These are phyloP conservation scores for Diplosphaera chodatii DNA, from an alignment of 139 green algal species.

Conservation along the genomic window DNA sequence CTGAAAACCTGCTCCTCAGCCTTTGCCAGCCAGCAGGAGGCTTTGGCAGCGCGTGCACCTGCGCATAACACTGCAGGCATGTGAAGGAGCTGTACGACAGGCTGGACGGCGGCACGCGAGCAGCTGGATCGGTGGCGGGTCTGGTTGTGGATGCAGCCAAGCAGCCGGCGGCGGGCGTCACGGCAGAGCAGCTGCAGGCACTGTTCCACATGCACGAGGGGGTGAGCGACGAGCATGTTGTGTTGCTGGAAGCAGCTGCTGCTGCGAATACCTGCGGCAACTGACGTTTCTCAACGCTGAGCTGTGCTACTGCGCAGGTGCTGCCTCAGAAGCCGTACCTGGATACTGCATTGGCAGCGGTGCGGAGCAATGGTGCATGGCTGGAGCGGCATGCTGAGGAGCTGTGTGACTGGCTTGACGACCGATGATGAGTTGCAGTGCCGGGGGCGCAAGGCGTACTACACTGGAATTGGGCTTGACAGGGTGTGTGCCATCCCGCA, in stretches of 20 bases:
- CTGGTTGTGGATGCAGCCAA: constrained; percentile 12
- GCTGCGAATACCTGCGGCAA: too few species aligned
- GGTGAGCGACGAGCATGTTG: too few species aligned
- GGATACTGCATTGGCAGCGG: neutral
- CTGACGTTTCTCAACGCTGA: too few species aligned
- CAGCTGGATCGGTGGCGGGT: constrained; percentile 10
- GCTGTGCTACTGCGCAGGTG: too few species aligned
- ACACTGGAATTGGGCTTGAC: too few species aligned
- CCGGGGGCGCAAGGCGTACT: too few species aligned
- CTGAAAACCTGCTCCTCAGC: too few species aligned
- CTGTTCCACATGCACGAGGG: neutral
- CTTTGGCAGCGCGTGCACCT: too few species aligned
- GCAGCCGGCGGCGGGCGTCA: constrained; percentile 21
- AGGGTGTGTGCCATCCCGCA: too few species aligned
- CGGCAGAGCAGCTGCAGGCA: neutral
- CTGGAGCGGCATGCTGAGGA: constrained; percentile 2
- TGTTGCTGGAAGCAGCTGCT: too few species aligned
- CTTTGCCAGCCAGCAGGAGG: too few species aligned
- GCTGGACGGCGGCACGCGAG: constrained; percentile 2
- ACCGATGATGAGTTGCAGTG: too few species aligned
- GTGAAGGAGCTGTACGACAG: constrained; percentile 1
- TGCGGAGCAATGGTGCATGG: neutral
- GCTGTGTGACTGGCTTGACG: constrained; percentile 23
- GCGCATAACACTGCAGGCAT: constrained; percentile 6
- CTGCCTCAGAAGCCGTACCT: neutral